Evolutionary conservation across 2,329 filamentous ascomycete species (phyloP).

Genomic region (Chaetomiaceae sp.): DNA sequence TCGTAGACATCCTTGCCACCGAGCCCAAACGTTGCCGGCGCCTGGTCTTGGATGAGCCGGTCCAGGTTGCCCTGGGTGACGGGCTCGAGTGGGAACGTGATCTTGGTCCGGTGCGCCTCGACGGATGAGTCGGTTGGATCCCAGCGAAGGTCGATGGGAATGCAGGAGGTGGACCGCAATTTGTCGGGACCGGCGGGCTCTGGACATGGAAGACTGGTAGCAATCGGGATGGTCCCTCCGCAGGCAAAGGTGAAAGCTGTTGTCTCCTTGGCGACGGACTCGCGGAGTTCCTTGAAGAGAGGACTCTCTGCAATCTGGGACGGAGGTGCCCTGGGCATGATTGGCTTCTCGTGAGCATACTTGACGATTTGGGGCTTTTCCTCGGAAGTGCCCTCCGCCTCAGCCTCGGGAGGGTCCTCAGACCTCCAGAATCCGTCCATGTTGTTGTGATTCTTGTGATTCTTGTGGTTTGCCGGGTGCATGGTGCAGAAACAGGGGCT

Average conservation of each 20-base stretch:
- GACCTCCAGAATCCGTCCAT: too few species aligned
- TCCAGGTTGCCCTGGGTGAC: constrained; percentile 10
- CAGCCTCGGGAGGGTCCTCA: too few species aligned
- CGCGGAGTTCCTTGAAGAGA: constrained; percentile 1
- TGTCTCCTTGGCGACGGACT: background rate
- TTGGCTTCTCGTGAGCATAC: background rate
- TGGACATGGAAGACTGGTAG: background rate
- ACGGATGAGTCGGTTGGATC: constrained; percentile 9
- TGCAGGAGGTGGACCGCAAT: background rate
- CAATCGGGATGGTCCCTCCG: constrained; percentile 16
- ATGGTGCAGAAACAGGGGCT: too few species aligned
- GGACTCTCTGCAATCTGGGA: background rate
- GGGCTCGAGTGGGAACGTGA: constrained; percentile 16
- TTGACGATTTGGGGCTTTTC: background rate
- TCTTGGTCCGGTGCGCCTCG: constrained; percentile 10
- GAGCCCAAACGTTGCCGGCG: constrained; percentile 47
- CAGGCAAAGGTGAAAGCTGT: constrained; percentile 11
- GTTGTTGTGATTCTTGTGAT: too few species aligned
- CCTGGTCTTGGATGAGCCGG: constrained; percentile 32
- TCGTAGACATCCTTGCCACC: constrained; percentile 45
- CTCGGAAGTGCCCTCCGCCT: background rate
- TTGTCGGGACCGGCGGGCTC: too few species aligned
- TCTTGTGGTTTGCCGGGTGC: too few species aligned
- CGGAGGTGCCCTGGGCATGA: background rate
- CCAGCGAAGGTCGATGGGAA: constrained; percentile 23